Percentiles rank a stretch among this genome's conserved stretches.
phyloP scores from a whole-genome alignment of 805 yeast species.

The Clavispora vitiphila region DNA sequence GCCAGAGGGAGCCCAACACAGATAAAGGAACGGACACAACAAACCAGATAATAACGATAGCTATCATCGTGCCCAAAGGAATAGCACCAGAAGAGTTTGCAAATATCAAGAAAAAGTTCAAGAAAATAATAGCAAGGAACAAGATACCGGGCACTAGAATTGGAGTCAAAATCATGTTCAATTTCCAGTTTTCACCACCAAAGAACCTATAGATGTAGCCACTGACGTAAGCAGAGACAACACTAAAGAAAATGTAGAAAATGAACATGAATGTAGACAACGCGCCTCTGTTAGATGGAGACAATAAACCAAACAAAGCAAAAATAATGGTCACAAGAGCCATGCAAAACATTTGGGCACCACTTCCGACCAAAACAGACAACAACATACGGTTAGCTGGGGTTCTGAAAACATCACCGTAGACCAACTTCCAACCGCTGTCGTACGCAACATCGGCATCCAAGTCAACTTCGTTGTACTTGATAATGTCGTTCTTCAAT shows the following conservation, averaged over 20 bases:
- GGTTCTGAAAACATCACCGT: constrained; percentile 90
- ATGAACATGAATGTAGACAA: constrained; percentile 86
- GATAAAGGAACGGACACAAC: constrained; percentile 80
- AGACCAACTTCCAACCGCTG: constrained; percentile 94
- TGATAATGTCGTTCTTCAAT: constrained; percentile 76
- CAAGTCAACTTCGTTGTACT: constrained; percentile 83
- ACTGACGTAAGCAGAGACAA: constrained; percentile 82
- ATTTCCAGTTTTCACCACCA: constrained; percentile 89
- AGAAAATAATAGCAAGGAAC: constrained; percentile 55
- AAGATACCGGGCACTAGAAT: constrained; percentile 76
- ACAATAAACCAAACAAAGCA: constrained; percentile 83
- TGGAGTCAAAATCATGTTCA: constrained; percentile 80
- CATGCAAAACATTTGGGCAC: constrained; percentile 80
- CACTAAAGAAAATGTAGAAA: constrained; percentile 74
- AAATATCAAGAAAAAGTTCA: constrained; percentile 77
- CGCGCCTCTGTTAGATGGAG: constrained; percentile 94
- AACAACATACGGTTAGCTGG: constrained; percentile 68
- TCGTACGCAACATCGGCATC: constrained; percentile 88
- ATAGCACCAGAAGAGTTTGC: constrained; percentile 90
- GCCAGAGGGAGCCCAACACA: constrained; percentile 73
- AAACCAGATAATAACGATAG: constrained; percentile 81
- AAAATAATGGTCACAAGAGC: constrained; percentile 64
- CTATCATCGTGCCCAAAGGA: constrained; percentile 84
- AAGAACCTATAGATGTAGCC: constrained; percentile 81
- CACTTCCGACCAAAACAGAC: constrained; percentile 83